These are phyloP conservation scores for Cnidoscolus chayamansa DNA, from an alignment of 441 rosid species.

Conservation along the genomic window DNA sequence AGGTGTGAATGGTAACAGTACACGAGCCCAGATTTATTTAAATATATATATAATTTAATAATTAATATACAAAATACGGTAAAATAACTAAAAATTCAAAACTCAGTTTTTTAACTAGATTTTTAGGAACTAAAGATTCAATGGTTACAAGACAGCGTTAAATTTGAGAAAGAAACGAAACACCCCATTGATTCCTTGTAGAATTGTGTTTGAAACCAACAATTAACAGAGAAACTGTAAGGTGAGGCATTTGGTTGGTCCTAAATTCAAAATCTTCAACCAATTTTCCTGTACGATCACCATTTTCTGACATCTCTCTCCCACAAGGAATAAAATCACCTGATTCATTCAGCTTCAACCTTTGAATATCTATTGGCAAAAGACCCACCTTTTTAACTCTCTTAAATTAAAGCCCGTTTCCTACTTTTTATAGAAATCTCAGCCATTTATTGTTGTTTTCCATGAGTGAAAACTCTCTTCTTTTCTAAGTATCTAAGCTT, in stretches of 20 bases:
- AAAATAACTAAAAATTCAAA: too few species aligned
- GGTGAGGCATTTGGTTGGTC: neutral
- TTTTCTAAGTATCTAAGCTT: conserved; percentile 41
- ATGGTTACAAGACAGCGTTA: too few species aligned
- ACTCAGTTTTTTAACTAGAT: too few species aligned
- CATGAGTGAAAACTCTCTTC: conserved; percentile 30
- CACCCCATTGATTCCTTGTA: neutral
- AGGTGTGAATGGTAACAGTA: too few species aligned
- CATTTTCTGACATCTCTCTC: neutral
- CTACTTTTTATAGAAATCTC: neutral
- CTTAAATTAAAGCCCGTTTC: neutral
- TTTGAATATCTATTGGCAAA: conserved; percentile 4
- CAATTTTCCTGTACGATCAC: neutral
- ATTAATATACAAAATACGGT: too few species aligned
- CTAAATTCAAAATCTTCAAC: neutral
- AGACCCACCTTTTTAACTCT: conserved; percentile 13
- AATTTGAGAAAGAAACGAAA: neutral
- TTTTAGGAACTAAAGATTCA: too few species aligned
- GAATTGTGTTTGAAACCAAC: neutral
- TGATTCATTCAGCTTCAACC: conserved; percentile 2
- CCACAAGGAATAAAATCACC: neutral
- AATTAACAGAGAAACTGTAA: neutral
- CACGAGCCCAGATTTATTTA: too few species aligned
- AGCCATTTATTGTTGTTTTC: conserved; percentile 11
- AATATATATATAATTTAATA: too few species aligned